phyloP scores from a whole-genome alignment of 129 eudicot genomes.

The Smallanthus sonchifolius region DNA sequence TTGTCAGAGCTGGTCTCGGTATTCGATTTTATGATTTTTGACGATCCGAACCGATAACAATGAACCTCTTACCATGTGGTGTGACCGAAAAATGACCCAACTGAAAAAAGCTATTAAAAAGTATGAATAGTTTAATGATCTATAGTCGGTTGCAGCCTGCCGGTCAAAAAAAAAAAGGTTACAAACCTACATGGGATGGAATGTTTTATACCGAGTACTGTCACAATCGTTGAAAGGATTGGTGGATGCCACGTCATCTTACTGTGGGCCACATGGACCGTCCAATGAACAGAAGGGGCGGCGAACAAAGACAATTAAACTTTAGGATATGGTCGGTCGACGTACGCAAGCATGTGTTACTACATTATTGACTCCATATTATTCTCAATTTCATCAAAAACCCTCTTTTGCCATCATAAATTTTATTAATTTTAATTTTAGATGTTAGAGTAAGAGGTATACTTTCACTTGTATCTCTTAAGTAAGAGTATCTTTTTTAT shows the following conservation, averaged over 20 bases:
- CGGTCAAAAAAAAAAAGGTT: too few species aligned
- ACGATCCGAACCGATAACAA: too few species aligned
- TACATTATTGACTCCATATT: constrained; percentile 23
- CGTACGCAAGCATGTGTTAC: constrained; percentile 30
- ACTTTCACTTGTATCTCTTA: too few species aligned
- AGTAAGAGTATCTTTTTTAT: too few species aligned
- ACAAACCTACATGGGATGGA: not conserved
- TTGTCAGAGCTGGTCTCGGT: too few species aligned
- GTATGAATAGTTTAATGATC: too few species aligned
- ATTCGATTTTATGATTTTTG: too few species aligned
- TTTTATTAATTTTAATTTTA: not conserved
- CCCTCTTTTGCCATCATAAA: not conserved
- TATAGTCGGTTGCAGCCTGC: too few species aligned
- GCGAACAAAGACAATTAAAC: constrained; percentile 30
- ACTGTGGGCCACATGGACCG: constrained; percentile 29
- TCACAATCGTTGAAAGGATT: constrained; percentile 18
- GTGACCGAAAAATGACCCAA: too few species aligned
- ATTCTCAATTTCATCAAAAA: constrained; percentile 10
- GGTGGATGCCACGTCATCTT: constrained; percentile 36
- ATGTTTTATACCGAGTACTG: not conserved
- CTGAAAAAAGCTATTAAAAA: too few species aligned
- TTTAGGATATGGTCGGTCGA: constrained; percentile 27
- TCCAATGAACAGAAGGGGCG: constrained; percentile 31
- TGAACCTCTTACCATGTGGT: too few species aligned
- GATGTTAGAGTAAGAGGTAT: too few species aligned